Evolutionary conservation across 2,329 filamentous ascomycete genomes (phyloP), one percentile per base, ranked within the genome.

Genomic region (Colletotrichum spinosum): DNA sequence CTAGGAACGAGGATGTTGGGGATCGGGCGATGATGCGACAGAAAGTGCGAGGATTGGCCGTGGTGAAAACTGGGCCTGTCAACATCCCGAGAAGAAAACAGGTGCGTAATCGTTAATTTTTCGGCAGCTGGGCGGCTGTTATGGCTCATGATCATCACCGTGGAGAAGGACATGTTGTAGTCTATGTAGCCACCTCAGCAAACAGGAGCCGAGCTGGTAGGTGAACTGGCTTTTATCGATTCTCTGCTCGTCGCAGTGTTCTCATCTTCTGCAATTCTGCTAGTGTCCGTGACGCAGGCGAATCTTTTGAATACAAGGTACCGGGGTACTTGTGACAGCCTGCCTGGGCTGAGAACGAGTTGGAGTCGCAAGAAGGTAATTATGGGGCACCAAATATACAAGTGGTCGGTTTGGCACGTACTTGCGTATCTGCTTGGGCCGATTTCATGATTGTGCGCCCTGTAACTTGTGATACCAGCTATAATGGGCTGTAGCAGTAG

Each of bases 21-120:
- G 51, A 55, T 60, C 56, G 61, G 57, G 56, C 57, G 56, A 60
- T 60, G 61, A 37, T 60, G 56, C 61, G 50, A 55, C 48, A 44
- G 53, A 11, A 37, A 35, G 13, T n/a, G 37, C 49, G 42, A 50
- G 49, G 60, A 49, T 60, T 53, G 55, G 55, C 39, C 46, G 33
- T 58, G 11, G 33, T 35, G 17, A 25, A 41, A 64, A 60, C 46
- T 12, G 58, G 61, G 56, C 33, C 42, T 48, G 42, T 11, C 15
- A 39, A 57, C 56, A 49, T 13, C 56, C 61, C 55, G 56, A 55
- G 33, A n/a, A 44, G 25, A 44, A 15, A 48, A 4, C 25, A 25
- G 25, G 25, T 25, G 25, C 25, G 25, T 25, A 25, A 25, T 25
- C 4, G 25, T 25, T 25, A 25, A 25, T 25, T 25, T 1, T 5